Percentiles rank a stretch among this genome's conserved stretches.
Conservation (phyloP, 305 asterid genomes). For the Fraxinus ornus region DNA sequence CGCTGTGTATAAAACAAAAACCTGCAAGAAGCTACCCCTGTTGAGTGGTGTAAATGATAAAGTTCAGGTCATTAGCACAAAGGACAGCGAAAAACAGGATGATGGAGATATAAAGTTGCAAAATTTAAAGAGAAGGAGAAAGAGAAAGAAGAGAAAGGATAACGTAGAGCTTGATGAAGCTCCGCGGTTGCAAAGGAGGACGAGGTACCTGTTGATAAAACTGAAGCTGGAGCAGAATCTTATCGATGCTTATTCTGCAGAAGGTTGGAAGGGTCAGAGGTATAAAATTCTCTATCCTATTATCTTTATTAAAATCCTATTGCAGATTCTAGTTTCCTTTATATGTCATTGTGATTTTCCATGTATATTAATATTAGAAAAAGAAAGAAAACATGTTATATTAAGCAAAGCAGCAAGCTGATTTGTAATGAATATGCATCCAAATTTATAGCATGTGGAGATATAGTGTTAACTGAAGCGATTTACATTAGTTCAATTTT, state of each 20-base stretch:
- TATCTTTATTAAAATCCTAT: constrained; percentile 17
- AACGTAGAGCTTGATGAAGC: constrained; percentile 74
- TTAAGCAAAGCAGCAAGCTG: neutral
- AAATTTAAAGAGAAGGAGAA: constrained; percentile 44
- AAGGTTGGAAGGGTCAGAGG: constrained; percentile 99
- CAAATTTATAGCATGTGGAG: neutral
- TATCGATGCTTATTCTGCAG: constrained; percentile 90
- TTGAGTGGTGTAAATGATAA: constrained; percentile 37
- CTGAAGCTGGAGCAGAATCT: constrained; percentile 93
- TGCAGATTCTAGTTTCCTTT: constrained; percentile 11
- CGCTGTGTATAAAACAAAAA: constrained; percentile 42
- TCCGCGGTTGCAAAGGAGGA: constrained; percentile 79
- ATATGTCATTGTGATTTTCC: neutral
- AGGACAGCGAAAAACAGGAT: constrained; percentile 29
- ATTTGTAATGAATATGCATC: neutral
- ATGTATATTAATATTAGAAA: neutral
- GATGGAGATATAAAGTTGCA: constrained; percentile 33
- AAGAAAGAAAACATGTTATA: neutral
- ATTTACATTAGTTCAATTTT: constrained; percentile 6
- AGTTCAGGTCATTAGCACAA: constrained; percentile 10
- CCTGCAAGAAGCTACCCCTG: constrained; percentile 45
- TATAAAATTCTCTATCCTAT: constrained; percentile 33
- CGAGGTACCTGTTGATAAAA: constrained; percentile 75
- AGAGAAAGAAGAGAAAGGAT: constrained; percentile 52
- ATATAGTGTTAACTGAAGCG: neutral